Evolutionary conservation across 805 yeast species (phyloP).

Genomic region (Lipomyces starkeyi): DNA sequence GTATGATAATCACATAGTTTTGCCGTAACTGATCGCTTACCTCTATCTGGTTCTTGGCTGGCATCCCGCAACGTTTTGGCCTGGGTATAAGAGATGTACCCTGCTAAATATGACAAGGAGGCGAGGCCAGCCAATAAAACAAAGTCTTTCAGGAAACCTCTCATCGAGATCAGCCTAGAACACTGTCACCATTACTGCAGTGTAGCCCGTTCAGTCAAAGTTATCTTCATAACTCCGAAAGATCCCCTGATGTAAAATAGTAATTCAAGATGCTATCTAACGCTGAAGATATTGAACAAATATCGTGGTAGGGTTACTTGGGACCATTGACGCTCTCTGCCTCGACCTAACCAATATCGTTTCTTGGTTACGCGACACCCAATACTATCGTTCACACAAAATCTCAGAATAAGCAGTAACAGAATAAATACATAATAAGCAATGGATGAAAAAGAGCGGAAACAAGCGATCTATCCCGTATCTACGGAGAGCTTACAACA

Average conservation of each 20-base stretch:
- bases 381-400: no score
- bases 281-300: no score
- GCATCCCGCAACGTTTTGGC: background rate
- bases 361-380: background rate
- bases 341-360: background rate
- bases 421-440: background rate
- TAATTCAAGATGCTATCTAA: no score
- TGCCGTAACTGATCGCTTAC: background rate
- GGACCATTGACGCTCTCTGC: background rate
- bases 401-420: background rate
- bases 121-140: background rate
- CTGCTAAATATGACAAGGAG: slow-evolving; percentile 1
- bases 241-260: no score
- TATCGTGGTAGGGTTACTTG: background rate
- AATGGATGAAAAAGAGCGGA: slow-evolving; percentile 30
- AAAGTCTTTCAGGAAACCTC: background rate
- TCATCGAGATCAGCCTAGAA: background rate
- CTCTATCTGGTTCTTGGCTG: background rate
- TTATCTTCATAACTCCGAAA: no score
- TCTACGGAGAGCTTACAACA: slow-evolving; percentile 28
- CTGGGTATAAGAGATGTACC: background rate
- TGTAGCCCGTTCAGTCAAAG: background rate
- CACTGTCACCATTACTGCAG: background rate
- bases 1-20: background rate
- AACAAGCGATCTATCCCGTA: slow-evolving; percentile 25